A percentile compares a stretch with the other conserved stretches of the same genome.
phyloP scores from a whole-genome alignment of 2,329 filamentous ascomycete species.

The Alternaria hordeiaustralica region DNA sequence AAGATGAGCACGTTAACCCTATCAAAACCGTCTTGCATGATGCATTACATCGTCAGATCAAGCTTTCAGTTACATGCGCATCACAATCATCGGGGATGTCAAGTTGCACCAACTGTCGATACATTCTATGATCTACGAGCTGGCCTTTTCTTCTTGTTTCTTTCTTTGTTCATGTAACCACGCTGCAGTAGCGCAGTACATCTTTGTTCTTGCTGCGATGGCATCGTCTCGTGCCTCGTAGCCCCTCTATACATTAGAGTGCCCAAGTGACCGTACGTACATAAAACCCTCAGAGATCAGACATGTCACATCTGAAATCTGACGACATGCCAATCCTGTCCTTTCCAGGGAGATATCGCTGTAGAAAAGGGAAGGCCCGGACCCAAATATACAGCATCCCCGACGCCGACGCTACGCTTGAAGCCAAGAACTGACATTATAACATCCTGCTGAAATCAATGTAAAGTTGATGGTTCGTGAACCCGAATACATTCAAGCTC shows the following conservation, averaged over 20 bases:
- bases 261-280: background rate
- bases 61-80: background rate
- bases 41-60: background rate
- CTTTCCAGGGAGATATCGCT: background rate
- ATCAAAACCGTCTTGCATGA: background rate
- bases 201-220: background rate
- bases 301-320: background rate
- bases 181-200: slow-evolving; percentile 2
- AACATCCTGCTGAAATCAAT: slow-evolving; percentile 1
- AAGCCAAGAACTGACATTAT: slow-evolving; percentile 5
- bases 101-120: background rate
- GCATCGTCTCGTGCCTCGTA: background rate
- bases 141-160: slow-evolving; percentile 4
- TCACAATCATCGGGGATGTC: background rate
- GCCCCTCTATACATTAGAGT: background rate
- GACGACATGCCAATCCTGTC: background rate
- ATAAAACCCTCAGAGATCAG: background rate
- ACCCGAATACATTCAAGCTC: background rate
- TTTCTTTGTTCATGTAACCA: background rate
- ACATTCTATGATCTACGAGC: slow-evolving; percentile 3
- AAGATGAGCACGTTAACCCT: background rate
- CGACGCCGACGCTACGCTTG: slow-evolving; percentile 9
- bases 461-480: background rate
- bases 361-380: slow-evolving; percentile 1
- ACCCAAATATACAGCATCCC: slow-evolving; percentile 5